Percentiles rank a stretch among this genome's conserved stretches.
Conservation (phyloP, 2,329 filamentous ascomycete genomes). For the Fusarium newnesense region DNA sequence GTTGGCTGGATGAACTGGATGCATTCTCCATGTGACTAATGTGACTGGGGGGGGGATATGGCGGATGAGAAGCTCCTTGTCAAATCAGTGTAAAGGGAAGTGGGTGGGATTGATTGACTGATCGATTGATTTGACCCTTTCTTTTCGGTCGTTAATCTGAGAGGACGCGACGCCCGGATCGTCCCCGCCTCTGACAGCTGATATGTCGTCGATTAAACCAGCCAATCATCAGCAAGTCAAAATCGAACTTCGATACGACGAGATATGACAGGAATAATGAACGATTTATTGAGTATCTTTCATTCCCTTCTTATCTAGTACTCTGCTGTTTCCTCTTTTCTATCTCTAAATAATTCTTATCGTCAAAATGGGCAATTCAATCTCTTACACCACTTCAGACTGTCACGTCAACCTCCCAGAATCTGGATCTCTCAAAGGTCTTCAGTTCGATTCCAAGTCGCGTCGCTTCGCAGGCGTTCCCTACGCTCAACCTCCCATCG, state of each 20-base stretch:
- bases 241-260: not conserved
- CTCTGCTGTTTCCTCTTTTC: not conserved
- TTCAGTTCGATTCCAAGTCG: slow-evolving; percentile 50
- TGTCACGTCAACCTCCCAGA: not conserved
- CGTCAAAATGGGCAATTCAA: slow-evolving; percentile 1
- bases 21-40: not conserved
- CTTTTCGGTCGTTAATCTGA: not conserved
- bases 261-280: not conserved
- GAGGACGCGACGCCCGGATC: not conserved
- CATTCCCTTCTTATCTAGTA: not conserved
- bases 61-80: not conserved
- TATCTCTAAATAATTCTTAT: not conserved
- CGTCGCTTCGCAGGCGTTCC: slow-evolving; percentile 51
- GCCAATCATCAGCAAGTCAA: not conserved
- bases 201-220: slow-evolving; percentile 6
- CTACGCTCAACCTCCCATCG: slow-evolving; percentile 52
- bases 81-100: not conserved
- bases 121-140: not conserved
- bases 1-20: not conserved
- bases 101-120: not conserved
- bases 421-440: slow-evolving; percentile 41
- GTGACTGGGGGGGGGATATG: not conserved
- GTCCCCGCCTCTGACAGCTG: not conserved
- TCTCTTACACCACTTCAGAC: slow-evolving; percentile 12
- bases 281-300: not conserved